phyloP scores from a whole-genome alignment of 2,329 filamentous ascomycete species.

The Colletotrichum sp. region DNA sequence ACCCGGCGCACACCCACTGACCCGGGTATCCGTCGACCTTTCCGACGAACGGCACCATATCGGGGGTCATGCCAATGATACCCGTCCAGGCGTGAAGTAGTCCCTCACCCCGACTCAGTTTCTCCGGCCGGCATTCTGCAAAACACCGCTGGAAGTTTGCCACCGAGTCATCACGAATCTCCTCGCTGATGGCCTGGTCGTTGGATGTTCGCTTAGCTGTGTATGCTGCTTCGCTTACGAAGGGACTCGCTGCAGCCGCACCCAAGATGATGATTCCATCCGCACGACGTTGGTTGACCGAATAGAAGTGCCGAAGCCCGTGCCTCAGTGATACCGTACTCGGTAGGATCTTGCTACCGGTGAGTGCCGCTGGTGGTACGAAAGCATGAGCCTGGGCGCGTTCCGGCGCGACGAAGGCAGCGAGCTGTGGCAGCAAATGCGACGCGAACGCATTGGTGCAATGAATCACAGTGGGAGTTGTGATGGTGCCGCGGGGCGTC shows the following conservation, averaged over 20 bases:
- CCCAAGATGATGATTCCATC: constrained; percentile 2
- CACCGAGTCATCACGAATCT: background rate
- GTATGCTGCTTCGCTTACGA: background rate
- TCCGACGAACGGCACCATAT: constrained; percentile 52
- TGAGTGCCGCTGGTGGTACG: constrained; percentile 41
- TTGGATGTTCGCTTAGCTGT: background rate
- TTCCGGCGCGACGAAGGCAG: background rate
- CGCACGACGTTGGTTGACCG: constrained; percentile 47
- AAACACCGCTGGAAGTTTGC: background rate
- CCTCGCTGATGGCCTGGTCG: background rate
- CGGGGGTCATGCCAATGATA: constrained; percentile 50
- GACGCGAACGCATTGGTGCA: background rate
- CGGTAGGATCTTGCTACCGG: constrained; percentile 33
- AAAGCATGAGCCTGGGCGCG: constrained; percentile 1
- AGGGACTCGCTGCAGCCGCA: background rate
- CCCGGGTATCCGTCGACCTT: constrained; percentile 41
- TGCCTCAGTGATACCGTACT: constrained; percentile 51
- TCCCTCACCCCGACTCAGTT: constrained; percentile 38
- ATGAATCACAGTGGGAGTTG: background rate
- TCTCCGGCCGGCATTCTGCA: background rate
- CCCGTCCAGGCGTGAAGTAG: constrained; percentile 51
- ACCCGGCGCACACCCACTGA: constrained; percentile 54
- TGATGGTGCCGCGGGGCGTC: background rate
- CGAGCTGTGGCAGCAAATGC: background rate
- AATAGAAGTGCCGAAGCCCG: constrained; percentile 52